Evolutionary conservation across 108 stramenopile genomes (phyloP), one percentile per base, ranked within the genome.

Genomic region (Epithemia pelagica): DNA sequence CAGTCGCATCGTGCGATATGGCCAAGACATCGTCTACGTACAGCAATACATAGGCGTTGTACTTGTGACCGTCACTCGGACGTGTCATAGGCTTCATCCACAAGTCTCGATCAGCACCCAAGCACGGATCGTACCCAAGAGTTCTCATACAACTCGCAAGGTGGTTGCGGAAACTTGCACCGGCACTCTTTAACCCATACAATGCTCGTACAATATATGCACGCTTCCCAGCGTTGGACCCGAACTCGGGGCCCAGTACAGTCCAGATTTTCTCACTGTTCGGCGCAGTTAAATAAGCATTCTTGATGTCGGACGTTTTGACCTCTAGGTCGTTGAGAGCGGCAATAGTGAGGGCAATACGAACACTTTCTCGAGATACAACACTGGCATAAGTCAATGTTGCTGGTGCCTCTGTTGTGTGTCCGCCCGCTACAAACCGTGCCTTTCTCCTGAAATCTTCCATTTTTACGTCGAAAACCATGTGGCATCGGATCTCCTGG

Each of bases 271-370:
- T 74, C 53, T 77, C 80, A 2, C 1, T 52, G n/a, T 22, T 58
- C 21, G 55, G 52, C n/a, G 72, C 76, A 2, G 28, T 77, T 26
- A 81, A 32, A 30, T 74, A 81, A 0, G 69, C 76, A 68, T 78
- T 77, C 29, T 57, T 23, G 21, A 72, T 64, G 55, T 73, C 76
- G 1, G 57, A 26, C 5, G 37, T 46, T 29, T 37, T 57, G 0
- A 78, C 62, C 1, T 75, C 67, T 52, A 82, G 37, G n/a, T 65
- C 67, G 62, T 77, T 73, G 0, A 82, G 52, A 24, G 74, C 74
- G 3, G 79, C 73, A 10, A 78, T 7, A 10, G 37, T 60, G 18
- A 83, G 58, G 22, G 72, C 75, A 54, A 83, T 77, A 0, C 78
- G 54, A 18, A 83, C 74, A 0, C 28, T 57, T 15, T 46, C 37